Evolutionary conservation across 495 filamentous ascomycete species (phyloP).

Genomic region (Podospora didyma): DNA sequence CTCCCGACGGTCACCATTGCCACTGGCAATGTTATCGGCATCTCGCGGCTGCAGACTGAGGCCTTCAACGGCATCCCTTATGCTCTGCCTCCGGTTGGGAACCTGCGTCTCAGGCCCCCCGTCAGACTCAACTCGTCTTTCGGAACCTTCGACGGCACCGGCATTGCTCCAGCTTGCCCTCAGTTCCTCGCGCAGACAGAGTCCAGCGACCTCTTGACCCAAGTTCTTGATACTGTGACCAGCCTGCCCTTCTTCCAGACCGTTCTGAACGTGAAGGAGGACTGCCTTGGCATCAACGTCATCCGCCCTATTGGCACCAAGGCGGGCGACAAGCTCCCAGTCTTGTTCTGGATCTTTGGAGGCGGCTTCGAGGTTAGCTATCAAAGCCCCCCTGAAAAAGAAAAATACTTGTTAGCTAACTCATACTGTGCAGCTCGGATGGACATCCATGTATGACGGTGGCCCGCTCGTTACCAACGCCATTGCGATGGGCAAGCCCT

Average conservation of each 20-base stretch:
- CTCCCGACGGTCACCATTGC: slow-evolving; percentile 45
- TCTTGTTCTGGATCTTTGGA: slow-evolving; percentile 72
- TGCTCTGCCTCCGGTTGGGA: slow-evolving; percentile 40
- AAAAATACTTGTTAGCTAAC: slow-evolving; percentile 4
- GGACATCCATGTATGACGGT: slow-evolving; percentile 55
- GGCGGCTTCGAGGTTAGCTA: slow-evolving; percentile 57
- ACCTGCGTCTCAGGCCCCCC: slow-evolving; percentile 39
- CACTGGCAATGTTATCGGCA: slow-evolving; percentile 50
- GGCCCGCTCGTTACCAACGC: slow-evolving; percentile 49
- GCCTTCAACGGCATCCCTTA: slow-evolving; percentile 48
- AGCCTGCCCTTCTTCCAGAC: slow-evolving; percentile 57
- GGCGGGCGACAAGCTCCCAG: slow-evolving; percentile 55
- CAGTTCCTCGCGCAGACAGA: slow-evolving; percentile 50
- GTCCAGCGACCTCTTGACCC: slow-evolving; percentile 33
- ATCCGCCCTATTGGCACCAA: slow-evolving; percentile 57
- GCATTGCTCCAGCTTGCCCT: slow-evolving; percentile 48
- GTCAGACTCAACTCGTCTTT: slow-evolving; percentile 37
- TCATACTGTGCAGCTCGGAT: slow-evolving; percentile 36
- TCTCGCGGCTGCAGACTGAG: slow-evolving; percentile 24
- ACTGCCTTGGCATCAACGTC: slow-evolving; percentile 65
- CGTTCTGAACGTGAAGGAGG: slow-evolving; percentile 50
- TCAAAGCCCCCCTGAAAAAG: neutral
- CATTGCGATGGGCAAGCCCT: slow-evolving; percentile 53
- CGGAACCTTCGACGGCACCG: slow-evolving; percentile 49
- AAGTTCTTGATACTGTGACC: slow-evolving; percentile 49